Conservation (phyloP, 2,329 filamentous ascomycete species). For the Diplodia scrobiculata region DNA sequence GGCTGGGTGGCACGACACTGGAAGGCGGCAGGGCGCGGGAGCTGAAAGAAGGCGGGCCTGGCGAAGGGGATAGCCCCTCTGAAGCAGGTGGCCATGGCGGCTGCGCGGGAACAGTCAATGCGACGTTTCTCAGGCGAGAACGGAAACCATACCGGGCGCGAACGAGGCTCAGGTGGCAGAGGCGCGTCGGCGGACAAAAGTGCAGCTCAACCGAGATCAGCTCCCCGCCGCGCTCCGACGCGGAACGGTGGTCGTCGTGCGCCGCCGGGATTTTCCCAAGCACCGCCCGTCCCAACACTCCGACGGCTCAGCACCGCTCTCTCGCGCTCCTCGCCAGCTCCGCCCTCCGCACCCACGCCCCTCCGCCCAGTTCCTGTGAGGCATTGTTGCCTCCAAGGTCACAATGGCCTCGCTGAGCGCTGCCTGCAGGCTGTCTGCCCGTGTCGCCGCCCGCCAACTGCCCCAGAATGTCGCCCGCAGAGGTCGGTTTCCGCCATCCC, state of each 20-base stretch:
- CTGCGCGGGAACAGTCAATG: slow-evolving; percentile 3
- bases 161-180: slow-evolving; percentile 7
- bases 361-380: slow-evolving; percentile 9
- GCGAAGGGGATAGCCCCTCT: slow-evolving; percentile 4
- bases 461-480: slow-evolving; percentile 58
- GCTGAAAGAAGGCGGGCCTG: background rate
- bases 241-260: slow-evolving; percentile 9
- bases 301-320: slow-evolving; percentile 21
- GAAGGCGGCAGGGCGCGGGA: slow-evolving; percentile 2
- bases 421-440: slow-evolving; percentile 65
- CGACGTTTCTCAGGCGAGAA: background rate
- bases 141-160: slow-evolving; percentile 17
- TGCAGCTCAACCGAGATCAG: slow-evolving; percentile 28
- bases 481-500: slow-evolving; percentile 53
- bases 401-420: slow-evolving; percentile 67
- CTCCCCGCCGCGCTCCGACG: slow-evolving; percentile 29
- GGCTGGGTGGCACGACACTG: slow-evolving; percentile 9
- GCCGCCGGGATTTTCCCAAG: slow-evolving; percentile 27
- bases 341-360: slow-evolving; percentile 8
- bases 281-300: slow-evolving; percentile 25
- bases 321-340: slow-evolving; percentile 10
- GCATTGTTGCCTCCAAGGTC: slow-evolving; percentile 29
- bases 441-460: slow-evolving; percentile 59
- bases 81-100: slow-evolving; percentile 21
- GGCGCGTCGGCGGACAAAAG: slow-evolving; percentile 12